These are phyloP conservation scores for Ceraceosorus bombacis DNA, from an alignment of 1,284 basidiomycete genomes.

Conservation along the genomic window DNA sequence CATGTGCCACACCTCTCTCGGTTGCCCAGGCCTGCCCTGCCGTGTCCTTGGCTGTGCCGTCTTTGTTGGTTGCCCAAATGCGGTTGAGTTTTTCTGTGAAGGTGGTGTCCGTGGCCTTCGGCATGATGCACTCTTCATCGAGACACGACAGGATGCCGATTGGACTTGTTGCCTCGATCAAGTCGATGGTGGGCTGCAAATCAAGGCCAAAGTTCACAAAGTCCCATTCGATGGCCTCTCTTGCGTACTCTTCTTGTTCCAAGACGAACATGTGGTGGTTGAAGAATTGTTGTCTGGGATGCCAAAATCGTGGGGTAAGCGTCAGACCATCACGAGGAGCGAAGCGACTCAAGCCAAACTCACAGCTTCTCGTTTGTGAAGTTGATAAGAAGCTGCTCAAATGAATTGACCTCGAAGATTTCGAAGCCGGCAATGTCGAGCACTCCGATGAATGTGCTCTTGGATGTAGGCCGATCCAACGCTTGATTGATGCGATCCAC, in stretches of 20 bases:
- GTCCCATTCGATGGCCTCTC: conserved; percentile 96
- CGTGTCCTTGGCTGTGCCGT: conserved; percentile 30
- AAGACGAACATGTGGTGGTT: conserved; percentile 99
- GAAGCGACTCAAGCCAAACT: not conserved
- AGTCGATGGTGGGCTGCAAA: conserved; percentile 94
- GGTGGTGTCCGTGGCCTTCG: conserved; percentile 86
- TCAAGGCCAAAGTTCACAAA: conserved; percentile 98
- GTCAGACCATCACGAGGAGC: not conserved
- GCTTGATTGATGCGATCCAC: conserved; percentile 93
- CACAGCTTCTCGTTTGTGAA: conserved; percentile 67
- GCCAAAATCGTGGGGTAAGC: not conserved
- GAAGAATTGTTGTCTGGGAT: conserved; percentile 48
- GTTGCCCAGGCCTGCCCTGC: conserved; percentile 27
- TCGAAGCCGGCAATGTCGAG: conserved; percentile 99
- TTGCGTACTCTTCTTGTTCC: conserved; percentile 96
- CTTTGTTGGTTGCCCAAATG: conserved; percentile 40
- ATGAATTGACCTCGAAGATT: conserved; percentile 62
- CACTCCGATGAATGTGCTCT: conserved; percentile 94
- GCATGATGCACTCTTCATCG: conserved; percentile 99
- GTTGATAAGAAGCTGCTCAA: conserved; percentile 98
- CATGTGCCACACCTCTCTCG: conserved; percentile 48
- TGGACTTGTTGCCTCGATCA: conserved; percentile 68
- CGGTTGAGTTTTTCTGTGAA: conserved; percentile 78
- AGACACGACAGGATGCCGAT: conserved; percentile 90
- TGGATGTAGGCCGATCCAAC: conserved; percentile 77